Evolutionary conservation across 2,329 filamentous ascomycete genomes (phyloP).

Genomic region (Clonostachys solani): DNA sequence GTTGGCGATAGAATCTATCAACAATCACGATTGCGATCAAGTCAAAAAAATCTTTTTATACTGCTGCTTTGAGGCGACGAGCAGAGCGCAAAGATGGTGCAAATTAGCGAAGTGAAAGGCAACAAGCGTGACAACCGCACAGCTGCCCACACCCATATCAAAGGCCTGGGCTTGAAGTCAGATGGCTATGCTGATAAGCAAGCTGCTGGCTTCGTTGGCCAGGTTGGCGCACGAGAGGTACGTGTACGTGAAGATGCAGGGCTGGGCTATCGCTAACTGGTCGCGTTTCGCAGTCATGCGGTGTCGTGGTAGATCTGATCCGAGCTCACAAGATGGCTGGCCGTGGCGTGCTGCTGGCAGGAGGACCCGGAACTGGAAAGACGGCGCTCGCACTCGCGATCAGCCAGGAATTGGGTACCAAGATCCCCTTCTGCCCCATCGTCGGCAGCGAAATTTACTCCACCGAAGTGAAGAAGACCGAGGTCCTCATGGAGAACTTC

Average conservation of each 20-base stretch:
- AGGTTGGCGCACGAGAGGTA: constrained; percentile 84
- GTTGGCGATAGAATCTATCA: not conserved
- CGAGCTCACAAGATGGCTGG: constrained; percentile 97
- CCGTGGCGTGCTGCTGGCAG: constrained; percentile 86
- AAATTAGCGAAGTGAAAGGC: constrained; percentile 92
- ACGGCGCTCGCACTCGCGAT: constrained; percentile 93
- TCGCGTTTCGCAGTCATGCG: constrained; percentile 67
- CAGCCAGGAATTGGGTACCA: constrained; percentile 94
- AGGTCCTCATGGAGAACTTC: constrained; percentile 99
- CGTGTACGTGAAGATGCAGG: constrained; percentile 8
- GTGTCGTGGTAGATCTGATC: constrained; percentile 93
- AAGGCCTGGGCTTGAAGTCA: constrained; percentile 79
- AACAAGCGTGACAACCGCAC: constrained; percentile 94
- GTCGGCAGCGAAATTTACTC: constrained; percentile 98
- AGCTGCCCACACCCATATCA: constrained; percentile 96
- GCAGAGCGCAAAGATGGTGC: constrained; percentile 58
- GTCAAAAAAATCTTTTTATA: not conserved
- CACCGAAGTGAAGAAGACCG: constrained; percentile 98
- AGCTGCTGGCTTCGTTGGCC: constrained; percentile 83
- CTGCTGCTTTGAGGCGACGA: not conserved
- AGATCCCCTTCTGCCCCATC: constrained; percentile 97
- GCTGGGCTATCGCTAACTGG: constrained; percentile 8
- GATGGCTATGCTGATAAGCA: constrained; percentile 84
- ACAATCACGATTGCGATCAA: not conserved
- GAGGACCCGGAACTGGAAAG: constrained; percentile 94